Percentiles rank a stretch among this genome's conserved stretches.
phyloP scores from a whole-genome alignment of 225 moss, liverwort and hornwort species.

The Sphagnum tenellum region DNA sequence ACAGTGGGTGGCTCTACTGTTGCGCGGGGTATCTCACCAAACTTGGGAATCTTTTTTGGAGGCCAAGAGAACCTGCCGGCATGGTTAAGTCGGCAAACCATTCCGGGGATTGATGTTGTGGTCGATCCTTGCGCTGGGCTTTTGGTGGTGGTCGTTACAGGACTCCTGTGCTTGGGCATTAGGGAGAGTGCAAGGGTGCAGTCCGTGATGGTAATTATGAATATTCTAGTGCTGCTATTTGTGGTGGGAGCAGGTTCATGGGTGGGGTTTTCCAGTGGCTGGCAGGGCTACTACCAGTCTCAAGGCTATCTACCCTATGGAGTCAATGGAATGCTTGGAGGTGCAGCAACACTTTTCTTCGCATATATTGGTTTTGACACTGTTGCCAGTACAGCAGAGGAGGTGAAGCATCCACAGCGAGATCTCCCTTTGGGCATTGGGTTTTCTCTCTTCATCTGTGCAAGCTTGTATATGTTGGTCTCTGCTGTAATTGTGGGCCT shows the following conservation, averaged over 20 bases:
- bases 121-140: slow-evolving; percentile 79
- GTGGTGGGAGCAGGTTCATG: slow-evolving; percentile 65
- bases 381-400: slow-evolving; percentile 99
- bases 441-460: slow-evolving; percentile 67
- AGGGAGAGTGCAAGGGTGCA: slow-evolving; percentile 87
- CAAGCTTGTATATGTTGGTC: slow-evolving; percentile 76
- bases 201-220: slow-evolving; percentile 64
- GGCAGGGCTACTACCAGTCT: slow-evolving; percentile 79
- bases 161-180: slow-evolving; percentile 66
- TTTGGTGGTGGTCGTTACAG: slow-evolving; percentile 56
- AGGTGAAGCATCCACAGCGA: slow-evolving; percentile 77
- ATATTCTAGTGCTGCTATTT: slow-evolving; percentile 78
- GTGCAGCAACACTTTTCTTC: slow-evolving; percentile 93
- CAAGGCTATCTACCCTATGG: slow-evolving; percentile 83
- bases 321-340: slow-evolving; percentile 80
- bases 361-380: slow-evolving; percentile 95
- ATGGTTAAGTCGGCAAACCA: slow-evolving; percentile 38
- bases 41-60: slow-evolving; percentile 81
- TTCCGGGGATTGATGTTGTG: slow-evolving; percentile 29
- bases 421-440: slow-evolving; percentile 90
- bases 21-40: slow-evolving; percentile 92
- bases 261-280: slow-evolving; percentile 64
- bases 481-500: slow-evolving; percentile 88
- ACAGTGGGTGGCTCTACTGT: slow-evolving; percentile 91
- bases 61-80: slow-evolving; percentile 60